phyloP scores from a whole-genome alignment of 306 rosid species.

The Rubus parviflorus region DNA sequence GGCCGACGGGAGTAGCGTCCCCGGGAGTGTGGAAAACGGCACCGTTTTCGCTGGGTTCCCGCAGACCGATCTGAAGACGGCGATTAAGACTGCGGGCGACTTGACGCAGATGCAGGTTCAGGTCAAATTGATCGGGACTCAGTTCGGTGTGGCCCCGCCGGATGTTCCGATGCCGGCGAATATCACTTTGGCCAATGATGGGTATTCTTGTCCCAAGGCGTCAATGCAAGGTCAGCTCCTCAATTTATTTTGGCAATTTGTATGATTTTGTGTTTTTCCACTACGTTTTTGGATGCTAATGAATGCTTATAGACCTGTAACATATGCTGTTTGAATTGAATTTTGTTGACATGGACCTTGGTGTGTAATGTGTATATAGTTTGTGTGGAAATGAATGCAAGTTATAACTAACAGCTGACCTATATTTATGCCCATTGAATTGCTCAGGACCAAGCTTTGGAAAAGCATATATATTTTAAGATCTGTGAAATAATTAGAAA shows the following conservation, averaged over 20 bases:
- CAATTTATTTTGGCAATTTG: not conserved
- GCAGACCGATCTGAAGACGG: slow-evolving; percentile 83
- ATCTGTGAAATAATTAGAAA: not conserved
- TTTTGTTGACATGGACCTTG: not conserved
- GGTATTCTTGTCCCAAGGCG: slow-evolving; percentile 51
- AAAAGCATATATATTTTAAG: too few species aligned
- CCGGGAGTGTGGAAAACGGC: slow-evolving; percentile 71
- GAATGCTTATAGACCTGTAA: not conserved
- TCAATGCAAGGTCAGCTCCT: slow-evolving; percentile 47
- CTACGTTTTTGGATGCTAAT: not conserved
- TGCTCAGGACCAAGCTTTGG: not conserved
- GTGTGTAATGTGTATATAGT: too few species aligned
- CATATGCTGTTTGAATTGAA: not conserved
- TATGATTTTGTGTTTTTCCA: not conserved
- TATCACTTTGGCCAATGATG: slow-evolving; percentile 73
- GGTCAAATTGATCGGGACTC: slow-evolving; percentile 69
- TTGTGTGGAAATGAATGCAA: not conserved
- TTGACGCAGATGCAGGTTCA: slow-evolving; percentile 73
- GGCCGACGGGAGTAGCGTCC: slow-evolving; percentile 56
- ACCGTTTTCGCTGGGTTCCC: slow-evolving; percentile 78
- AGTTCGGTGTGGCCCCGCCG: slow-evolving; percentile 77
- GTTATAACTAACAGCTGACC: not conserved
- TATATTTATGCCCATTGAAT: not conserved
- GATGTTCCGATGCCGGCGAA: slow-evolving; percentile 62
- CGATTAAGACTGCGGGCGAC: slow-evolving; percentile 89